Base-by-base conservation (phyloP, 768 basidiomycete species). In the Asterophora parasitica region DNA sequence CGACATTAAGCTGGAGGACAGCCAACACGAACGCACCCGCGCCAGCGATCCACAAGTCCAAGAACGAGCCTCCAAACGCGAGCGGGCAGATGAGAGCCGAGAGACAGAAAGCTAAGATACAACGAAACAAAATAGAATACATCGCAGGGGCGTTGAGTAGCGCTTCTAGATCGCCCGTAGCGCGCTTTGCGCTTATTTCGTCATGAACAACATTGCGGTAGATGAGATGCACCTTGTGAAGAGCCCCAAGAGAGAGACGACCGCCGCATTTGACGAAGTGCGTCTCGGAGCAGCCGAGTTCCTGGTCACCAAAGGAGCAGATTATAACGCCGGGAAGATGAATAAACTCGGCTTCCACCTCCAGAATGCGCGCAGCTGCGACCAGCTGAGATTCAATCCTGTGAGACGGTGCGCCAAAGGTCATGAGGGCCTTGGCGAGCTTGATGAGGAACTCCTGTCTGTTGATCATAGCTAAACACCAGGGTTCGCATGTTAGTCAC, bases 141-240 rank as follows among this genome's bases (percentile, higher is more conserved):
- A 85, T 66, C 8, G 87, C 81, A 19, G 79, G 74, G 4, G 79
- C 74, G 15, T 73, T 69, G 42, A 94, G 64, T n/a, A 94, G 65
- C 1, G 67, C 67, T 12, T 83, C 74, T 13, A 94, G 72, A 39
- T 79, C 74, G 26, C 73, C 73, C 6, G 80, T 78, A 1, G 88
- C 94, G 45, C 78, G 74, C 50, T 82, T 83, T 3, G 91, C 94
- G 45, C 87, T 87, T 60, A 92, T 82, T 67, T 91, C 88, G 60
- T 96, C 93, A 65, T 96, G 93, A 6, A 96, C 82, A 48, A 97
- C 93, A 15, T 75, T 65, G 47, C 91, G 85, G 66, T 96, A 97
- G 51, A 94, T 74, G 34, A 80, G 62, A 62, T 96, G 92, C 1
- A 93, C 86, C 27, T 83, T 78, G 57, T 94, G 89, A 11, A 97